phyloP scores from a whole-genome alignment of 257 asterid genomes.

The Plantago ovata region DNA sequence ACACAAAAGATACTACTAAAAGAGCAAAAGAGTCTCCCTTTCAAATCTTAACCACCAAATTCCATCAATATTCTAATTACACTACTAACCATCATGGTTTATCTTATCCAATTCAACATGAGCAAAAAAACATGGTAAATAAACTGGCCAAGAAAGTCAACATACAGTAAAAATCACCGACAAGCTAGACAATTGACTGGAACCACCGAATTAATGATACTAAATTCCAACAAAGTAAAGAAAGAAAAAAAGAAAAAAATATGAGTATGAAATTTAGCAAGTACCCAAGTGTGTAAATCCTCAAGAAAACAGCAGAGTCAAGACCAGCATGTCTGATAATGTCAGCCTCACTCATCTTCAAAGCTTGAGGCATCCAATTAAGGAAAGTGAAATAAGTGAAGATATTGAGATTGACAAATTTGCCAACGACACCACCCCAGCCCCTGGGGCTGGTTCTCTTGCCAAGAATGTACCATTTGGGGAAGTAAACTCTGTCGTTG shows the following conservation, averaged over 20 bases:
- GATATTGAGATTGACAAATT: conserved; percentile 67
- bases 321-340: conserved; percentile 89
- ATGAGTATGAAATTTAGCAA: conserved; percentile 15
- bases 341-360: conserved; percentile 82
- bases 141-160: neutral
- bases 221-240: neutral
- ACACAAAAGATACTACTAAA: too few relatives aligned
- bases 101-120: neutral
- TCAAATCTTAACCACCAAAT: too few relatives aligned
- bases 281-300: conserved; percentile 93
- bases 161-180: conserved; percentile 6
- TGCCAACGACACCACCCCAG: conserved; percentile 73
- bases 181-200: conserved; percentile 1
- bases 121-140: neutral
- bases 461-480: conserved; percentile 90
- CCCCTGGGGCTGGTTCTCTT: conserved; percentile 63
- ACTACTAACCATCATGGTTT: too few relatives aligned
- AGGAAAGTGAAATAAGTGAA: conserved; percentile 82
- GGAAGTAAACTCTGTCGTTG: conserved; percentile 89
- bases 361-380: conserved; percentile 98
- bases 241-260: conserved; percentile 13
- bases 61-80: too few relatives aligned
- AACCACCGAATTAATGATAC: conserved; percentile 13
- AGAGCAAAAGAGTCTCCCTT: neutral
- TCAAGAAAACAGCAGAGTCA: conserved; percentile 94